Conservation (phyloP, 2,329 filamentous ascomycete genomes). For the Pseudogymnoascus sp. region DNA sequence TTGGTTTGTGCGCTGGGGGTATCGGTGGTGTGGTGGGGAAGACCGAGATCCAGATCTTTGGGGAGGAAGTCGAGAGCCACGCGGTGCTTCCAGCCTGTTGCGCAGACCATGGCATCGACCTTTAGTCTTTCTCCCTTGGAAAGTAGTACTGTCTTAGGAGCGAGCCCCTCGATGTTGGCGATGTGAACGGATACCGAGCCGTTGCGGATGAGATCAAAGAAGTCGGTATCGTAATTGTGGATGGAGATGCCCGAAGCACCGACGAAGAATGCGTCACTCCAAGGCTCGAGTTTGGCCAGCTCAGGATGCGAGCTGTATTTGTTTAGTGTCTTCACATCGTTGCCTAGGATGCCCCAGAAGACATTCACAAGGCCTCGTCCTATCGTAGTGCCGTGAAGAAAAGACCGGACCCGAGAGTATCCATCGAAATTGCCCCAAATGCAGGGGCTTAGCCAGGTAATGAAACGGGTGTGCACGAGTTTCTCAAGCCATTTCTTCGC, state of each 20-base stretch:
- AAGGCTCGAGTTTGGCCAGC: conserved; percentile 44
- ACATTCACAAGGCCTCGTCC: conserved; percentile 46
- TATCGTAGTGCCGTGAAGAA: conserved; percentile 48
- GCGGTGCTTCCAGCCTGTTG: conserved; percentile 50
- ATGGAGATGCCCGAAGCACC: conserved; percentile 46
- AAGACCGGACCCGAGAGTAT: conserved; percentile 42
- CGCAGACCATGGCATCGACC: conserved; percentile 45
- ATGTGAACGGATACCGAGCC: conserved; percentile 46
- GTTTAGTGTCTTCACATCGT: conserved; percentile 46
- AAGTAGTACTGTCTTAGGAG: conserved; percentile 39
- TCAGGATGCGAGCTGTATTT: conserved; percentile 46
- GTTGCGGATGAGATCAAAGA: conserved; percentile 46
- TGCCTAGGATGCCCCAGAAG: conserved; percentile 50
- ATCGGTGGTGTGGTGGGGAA: conserved; percentile 36
- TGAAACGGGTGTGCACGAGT: conserved; percentile 54
- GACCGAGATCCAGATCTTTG: conserved; percentile 35
- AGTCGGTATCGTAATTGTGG: conserved; percentile 48
- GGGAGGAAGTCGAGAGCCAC: conserved; percentile 41
- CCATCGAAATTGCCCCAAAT: conserved; percentile 60
- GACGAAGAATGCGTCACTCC: conserved; percentile 42
- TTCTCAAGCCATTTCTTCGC: conserved; percentile 61
- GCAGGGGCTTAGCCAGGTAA: conserved; percentile 69
- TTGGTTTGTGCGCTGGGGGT: conserved; percentile 28
- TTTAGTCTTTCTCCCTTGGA: conserved; percentile 38
- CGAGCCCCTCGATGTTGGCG: conserved; percentile 41